Percentiles rank a stretch among this genome's conserved stretches.
Evolutionary conservation across 2,329 filamentous ascomycete species (phyloP).

Genomic region (Graphilbum sp.): DNA sequence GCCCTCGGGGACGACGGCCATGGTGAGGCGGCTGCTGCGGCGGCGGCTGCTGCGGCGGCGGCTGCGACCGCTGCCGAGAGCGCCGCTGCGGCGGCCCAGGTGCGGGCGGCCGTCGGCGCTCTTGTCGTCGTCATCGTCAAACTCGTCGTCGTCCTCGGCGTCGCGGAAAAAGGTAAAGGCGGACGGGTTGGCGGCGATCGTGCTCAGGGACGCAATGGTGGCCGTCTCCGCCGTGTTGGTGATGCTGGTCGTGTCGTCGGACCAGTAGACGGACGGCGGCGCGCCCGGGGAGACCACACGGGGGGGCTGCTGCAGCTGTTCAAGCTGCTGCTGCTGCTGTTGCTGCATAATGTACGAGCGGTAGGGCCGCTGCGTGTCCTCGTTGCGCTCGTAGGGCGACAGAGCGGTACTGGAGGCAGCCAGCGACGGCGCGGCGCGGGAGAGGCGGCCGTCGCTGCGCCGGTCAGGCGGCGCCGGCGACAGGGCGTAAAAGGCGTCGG

Average conservation of each 20-base stretch:
- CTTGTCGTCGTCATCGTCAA: conserved; percentile 5
- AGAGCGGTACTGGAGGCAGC: background rate
- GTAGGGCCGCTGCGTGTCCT: background rate
- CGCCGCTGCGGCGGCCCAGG: too few relatives aligned
- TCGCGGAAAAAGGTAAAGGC: conserved; percentile 24
- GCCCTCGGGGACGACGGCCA: conserved; percentile 5
- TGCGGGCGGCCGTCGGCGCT: conserved; percentile 1
- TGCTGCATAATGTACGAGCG: background rate
- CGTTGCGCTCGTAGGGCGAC: too few relatives aligned
- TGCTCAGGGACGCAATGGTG: conserved; percentile 3
- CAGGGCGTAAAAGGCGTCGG: background rate
- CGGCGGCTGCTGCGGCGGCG: background rate
- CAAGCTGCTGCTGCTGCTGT: background rate
- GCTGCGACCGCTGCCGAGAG: background rate
- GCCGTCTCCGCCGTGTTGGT: conserved; percentile 4
- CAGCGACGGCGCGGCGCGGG: background rate
- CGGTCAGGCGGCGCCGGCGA: background rate
- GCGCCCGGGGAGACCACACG: background rate
- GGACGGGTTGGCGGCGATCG: conserved; percentile 10
- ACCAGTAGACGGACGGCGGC: conserved; percentile 15
- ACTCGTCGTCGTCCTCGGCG: conserved; percentile 5
- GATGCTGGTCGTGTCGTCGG: conserved; percentile 10
- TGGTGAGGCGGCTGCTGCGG: conserved; percentile 5
- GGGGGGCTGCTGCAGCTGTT: background rate
- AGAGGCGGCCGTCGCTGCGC: background rate